Base-by-base conservation (phyloP, 257 asterid genomes). In the Nicotiana tabacum region DNA sequence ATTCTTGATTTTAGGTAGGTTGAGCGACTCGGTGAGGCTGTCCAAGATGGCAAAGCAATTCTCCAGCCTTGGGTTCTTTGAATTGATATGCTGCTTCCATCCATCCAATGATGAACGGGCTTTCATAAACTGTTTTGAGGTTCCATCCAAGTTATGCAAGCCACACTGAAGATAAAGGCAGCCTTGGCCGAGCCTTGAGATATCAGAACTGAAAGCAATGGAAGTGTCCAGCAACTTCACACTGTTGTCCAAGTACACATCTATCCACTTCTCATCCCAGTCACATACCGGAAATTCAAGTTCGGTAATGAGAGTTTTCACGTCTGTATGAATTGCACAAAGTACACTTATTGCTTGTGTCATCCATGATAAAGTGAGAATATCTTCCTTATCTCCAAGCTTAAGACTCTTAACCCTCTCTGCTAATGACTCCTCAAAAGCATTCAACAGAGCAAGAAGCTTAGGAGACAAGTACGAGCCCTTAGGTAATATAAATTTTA, bases 211-310 rank as follows among this genome's bases (percentile, higher is more conserved):
- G 89, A 93, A 91, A 70, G 95, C 95, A 66, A 80, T 92, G 93
- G 95, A 95, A 74, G 93, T 88, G 82, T 92, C 99, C 17, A 95
- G 94, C 72, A 95, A 83, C 86, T 92, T 90, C 62, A 90, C 93
- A 37, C 98, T 93, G 70, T 92, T 90, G 86, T 91, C 93, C 87
- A 95, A 85, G 84, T 93, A 95, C 0, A 91, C 92, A 84, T 93
- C 97, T 58, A 95, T 82, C 97, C 99, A 95, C 81, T 92, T 93
- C 77, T 90, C 95, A 66, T 95, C 97, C 99, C 99, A 95, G 76
- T 91, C 95, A 39, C 81, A 80, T 27, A 91, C 89, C 2, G 97
- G 97, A 84, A 93, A 91, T 72, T 92, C 97, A 85, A 93, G 97
- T 17, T 90, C 90, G 0, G 90, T 88, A 51, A 95, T 91, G 27